Conservation (phyloP, 345 rosid genomes). For the Stellera chamaejasme region DNA sequence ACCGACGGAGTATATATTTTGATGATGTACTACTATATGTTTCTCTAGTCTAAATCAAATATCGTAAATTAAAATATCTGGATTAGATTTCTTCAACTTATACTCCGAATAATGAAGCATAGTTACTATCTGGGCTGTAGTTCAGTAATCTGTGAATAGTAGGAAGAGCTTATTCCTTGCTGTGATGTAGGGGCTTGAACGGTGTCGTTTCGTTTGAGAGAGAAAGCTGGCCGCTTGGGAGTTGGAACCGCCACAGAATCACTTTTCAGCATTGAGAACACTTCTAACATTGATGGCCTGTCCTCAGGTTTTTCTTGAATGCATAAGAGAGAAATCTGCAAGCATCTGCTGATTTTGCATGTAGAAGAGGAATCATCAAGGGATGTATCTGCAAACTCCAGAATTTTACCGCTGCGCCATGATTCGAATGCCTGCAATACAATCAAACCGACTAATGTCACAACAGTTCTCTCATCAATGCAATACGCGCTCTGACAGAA, state of each 20-base stretch:
- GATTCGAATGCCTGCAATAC: conserved; percentile 10
- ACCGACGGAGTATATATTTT: no score
- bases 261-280: conserved; percentile 5
- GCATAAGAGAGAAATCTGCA: conserved; percentile 11
- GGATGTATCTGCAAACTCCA: conserved; percentile 10
- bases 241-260: background rate
- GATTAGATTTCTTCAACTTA: no score
- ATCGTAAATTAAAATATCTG: no score
- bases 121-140: background rate
- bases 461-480: no score
- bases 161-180: background rate
- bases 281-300: conserved; percentile 14
- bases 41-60: no score
- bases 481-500: no score
- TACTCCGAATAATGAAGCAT: no score
- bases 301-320: conserved; percentile 8
- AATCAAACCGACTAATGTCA: background rate
- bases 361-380: conserved; percentile 6
- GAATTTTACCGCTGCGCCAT: conserved; percentile 1
- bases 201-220: conserved; percentile 1
- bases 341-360: conserved; percentile 6
- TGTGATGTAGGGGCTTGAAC: background rate
- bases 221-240: conserved; percentile 10
- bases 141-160: conserved; percentile 7
- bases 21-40: no score